Evolutionary conservation across 2,329 filamentous ascomycete genomes (phyloP).

Genomic region (Alternaria solani): DNA sequence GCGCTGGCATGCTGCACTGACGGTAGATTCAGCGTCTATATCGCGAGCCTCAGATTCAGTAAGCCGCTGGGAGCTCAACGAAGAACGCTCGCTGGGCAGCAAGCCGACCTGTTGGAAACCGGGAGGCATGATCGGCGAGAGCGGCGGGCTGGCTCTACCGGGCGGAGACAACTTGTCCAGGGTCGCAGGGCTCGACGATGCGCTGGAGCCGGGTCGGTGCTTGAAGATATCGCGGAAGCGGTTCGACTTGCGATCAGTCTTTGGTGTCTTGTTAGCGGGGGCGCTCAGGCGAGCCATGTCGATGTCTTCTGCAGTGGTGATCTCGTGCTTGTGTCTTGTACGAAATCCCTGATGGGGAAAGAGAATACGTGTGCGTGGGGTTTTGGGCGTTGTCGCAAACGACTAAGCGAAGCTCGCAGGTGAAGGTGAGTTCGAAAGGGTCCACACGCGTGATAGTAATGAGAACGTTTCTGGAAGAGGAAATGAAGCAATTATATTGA

Average conservation of each 20-base stretch:
- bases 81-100: constrained; percentile 16
- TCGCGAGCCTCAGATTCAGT: not conserved
- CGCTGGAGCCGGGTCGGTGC: constrained; percentile 2
- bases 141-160: not conserved
- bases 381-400: constrained; percentile 2
- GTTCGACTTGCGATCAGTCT: constrained; percentile 10
- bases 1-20: not conserved
- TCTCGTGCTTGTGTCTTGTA: not conserved
- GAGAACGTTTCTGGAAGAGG: accelerated
- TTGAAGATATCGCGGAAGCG: constrained; percentile 23
- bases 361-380: not conserved
- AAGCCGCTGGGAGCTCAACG: not conserved
- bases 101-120: constrained; percentile 19
- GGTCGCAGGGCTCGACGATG: not conserved
- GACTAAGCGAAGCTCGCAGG: not conserved
- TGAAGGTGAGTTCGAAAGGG: not conserved
- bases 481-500: not conserved
- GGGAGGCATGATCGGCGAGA: constrained; percentile 8
- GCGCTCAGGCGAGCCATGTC: constrained; percentile 21
- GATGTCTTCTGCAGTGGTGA: not conserved
- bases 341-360: not conserved
- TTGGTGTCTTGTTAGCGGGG: constrained; percentile 12
- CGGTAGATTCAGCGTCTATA: not conserved
- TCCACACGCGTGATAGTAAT: not conserved
- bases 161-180: not conserved